Conservation (phyloP, 768 basidiomycete genomes). For the Termitomyces titanicus region DNA sequence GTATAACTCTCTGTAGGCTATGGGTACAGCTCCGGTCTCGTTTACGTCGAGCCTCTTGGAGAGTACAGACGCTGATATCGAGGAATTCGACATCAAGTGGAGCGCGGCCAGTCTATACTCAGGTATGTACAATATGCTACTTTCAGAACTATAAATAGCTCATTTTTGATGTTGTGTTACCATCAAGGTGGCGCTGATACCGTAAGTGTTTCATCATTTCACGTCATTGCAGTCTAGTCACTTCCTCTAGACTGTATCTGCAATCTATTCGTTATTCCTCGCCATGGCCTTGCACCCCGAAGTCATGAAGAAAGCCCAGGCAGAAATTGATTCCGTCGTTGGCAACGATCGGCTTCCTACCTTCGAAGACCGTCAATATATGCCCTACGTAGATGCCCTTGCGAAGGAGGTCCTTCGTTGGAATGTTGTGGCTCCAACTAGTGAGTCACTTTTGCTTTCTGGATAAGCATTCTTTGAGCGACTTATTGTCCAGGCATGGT, state of each 20-base stretch:
- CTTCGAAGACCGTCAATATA: constrained; percentile 49
- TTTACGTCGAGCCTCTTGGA: constrained; percentile 51
- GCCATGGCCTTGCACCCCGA: too few species aligned
- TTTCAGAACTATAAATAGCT: not conserved
- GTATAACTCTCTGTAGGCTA: constrained; percentile 36
- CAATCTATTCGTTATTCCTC: too few species aligned
- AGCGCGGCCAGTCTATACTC: too few species aligned
- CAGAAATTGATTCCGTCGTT: too few species aligned
- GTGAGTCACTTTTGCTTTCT: constrained; percentile 17
- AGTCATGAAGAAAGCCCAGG: too few species aligned
- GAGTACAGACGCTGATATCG: constrained; percentile 39
- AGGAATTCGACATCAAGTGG: constrained; percentile 62
- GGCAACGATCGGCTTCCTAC: too few species aligned
- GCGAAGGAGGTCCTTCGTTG: constrained; percentile 56
- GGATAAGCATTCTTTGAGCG: not conserved
- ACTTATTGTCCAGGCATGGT: constrained; percentile 35
- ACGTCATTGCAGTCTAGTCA: not conserved
- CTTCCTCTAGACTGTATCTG: constrained; percentile 48
- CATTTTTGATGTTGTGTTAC: constrained; percentile 3
- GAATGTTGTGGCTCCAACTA: constrained; percentile 41
- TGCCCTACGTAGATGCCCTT: constrained; percentile 61
- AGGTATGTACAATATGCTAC: constrained; percentile 32
- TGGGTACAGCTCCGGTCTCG: constrained; percentile 61
- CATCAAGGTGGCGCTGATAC: constrained; percentile 45
- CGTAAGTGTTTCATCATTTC: constrained; percentile 37